These are phyloP conservation scores for Aureobasidium melanogenum DNA, from an alignment of 2,329 filamentous ascomycete species.

Conservation along the genomic window DNA sequence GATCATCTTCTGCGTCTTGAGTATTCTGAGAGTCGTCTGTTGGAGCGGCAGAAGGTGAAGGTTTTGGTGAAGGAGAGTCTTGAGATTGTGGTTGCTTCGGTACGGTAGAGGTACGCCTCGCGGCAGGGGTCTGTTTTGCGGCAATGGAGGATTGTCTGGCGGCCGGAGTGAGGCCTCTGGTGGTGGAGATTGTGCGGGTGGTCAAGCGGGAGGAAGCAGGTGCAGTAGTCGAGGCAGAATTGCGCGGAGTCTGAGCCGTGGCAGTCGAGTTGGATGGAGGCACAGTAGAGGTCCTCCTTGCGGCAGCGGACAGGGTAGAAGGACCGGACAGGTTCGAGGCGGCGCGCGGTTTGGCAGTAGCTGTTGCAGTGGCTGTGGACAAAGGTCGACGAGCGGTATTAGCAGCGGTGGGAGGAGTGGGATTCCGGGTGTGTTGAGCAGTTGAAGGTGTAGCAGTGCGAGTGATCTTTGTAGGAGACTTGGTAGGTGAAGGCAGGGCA, in stretches of 20 bases:
- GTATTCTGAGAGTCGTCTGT: background rate
- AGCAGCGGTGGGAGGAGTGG: slow-evolving; percentile 33
- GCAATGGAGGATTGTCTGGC: background rate
- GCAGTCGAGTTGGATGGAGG: slow-evolving; percentile 24
- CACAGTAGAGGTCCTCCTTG: slow-evolving; percentile 23
- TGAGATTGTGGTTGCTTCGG: background rate
- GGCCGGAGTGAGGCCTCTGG: background rate
- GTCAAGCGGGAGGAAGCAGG: slow-evolving; percentile 24
- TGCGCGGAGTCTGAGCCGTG: slow-evolving; percentile 46
- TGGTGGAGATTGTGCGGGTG: slow-evolving; percentile 26
- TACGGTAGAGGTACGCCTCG: background rate
- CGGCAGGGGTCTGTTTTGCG: background rate
- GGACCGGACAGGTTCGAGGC: slow-evolving; percentile 25
- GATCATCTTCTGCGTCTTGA: background rate
- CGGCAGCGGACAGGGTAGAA: slow-evolving; percentile 40
- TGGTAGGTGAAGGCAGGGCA: slow-evolving; percentile 44
- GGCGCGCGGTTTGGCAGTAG: slow-evolving; percentile 41
- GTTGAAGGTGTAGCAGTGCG: slow-evolving; percentile 51
- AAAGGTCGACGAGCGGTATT: slow-evolving; percentile 33
- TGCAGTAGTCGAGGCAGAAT: slow-evolving; percentile 15
- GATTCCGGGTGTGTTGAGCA: slow-evolving; percentile 18
- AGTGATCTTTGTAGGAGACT: slow-evolving; percentile 70
- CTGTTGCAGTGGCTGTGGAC: slow-evolving; percentile 25
- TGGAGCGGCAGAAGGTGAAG: background rate
- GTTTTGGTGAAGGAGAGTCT: background rate